phyloP scores from a whole-genome alignment of 106 monocot species.

The Dendrobium officinale region DNA sequence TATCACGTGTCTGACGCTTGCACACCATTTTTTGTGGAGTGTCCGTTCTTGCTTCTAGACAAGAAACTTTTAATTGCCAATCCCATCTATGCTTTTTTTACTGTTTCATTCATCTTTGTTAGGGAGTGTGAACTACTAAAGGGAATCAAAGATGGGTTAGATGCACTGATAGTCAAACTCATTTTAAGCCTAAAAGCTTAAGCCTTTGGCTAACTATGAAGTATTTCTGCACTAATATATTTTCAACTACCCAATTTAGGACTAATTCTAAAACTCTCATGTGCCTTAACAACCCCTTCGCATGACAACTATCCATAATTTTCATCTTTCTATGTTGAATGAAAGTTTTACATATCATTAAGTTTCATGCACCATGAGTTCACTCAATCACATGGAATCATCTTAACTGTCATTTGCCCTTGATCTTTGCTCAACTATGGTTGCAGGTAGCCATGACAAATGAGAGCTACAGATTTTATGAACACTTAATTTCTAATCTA shows the following conservation, averaged over 20 bases:
- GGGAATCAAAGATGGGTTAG: not conserved
- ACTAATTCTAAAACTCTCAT: not conserved
- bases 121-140: not conserved
- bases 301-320: too few relatives aligned
- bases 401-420: not conserved
- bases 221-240: not conserved
- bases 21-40: not conserved
- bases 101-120: not conserved
- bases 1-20: not conserved
- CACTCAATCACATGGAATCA: not conserved
- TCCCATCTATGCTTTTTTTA: not conserved
- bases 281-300: not conserved
- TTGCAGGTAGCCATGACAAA: not conserved
- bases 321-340: not conserved
- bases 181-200: not conserved
- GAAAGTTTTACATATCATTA: not conserved
- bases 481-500: not conserved
- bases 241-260: not conserved
- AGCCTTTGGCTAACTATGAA: not conserved
- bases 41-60: not conserved
- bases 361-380: not conserved
- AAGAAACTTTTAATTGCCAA: not conserved
- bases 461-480: not conserved
- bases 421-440: not conserved
- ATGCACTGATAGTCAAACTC: not conserved